These are phyloP conservation scores for Solanum gandarillasii DNA, from an alignment of 257 asterid species.

Conservation along the genomic window DNA sequence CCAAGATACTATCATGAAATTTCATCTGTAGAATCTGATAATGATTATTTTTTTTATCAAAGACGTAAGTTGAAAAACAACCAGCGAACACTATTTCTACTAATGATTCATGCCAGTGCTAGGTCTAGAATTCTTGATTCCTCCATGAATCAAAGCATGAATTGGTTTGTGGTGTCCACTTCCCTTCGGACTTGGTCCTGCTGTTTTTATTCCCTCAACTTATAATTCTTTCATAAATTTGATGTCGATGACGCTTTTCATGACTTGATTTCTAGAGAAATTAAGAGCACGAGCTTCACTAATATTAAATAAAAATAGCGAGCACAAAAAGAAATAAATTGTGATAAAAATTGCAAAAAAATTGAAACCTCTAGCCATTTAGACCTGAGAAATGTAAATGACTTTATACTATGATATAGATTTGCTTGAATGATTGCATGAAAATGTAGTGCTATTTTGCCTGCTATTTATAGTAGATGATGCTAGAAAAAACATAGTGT, in stretches of 20 bases:
- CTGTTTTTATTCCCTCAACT: background rate
- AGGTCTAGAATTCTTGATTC: constrained; percentile 16
- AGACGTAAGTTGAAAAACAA: background rate
- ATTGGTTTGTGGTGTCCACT: constrained; percentile 4
- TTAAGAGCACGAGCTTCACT: constrained; percentile 12
- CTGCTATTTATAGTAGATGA: background rate
- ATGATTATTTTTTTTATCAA: background rate
- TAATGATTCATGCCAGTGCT: constrained; percentile 2
- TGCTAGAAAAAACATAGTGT: too few species aligned
- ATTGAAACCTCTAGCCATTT: background rate
- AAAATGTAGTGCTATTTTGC: background rate
- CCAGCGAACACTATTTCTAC: background rate
- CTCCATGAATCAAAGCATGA: background rate
- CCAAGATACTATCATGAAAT: background rate
- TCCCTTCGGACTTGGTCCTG: constrained; percentile 11
- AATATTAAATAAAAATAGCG: background rate
- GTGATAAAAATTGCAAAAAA: background rate
- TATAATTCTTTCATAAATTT: background rate
- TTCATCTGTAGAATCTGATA: background rate
- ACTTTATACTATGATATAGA: background rate
- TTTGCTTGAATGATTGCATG: background rate
- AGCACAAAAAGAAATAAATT: background rate
- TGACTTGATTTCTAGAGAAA: background rate
- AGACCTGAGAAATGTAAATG: background rate
- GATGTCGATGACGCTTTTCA: background rate